Evolutionary conservation across 2,329 filamentous ascomycete genomes (phyloP).

Genomic region (Aureobasidium sp.): DNA sequence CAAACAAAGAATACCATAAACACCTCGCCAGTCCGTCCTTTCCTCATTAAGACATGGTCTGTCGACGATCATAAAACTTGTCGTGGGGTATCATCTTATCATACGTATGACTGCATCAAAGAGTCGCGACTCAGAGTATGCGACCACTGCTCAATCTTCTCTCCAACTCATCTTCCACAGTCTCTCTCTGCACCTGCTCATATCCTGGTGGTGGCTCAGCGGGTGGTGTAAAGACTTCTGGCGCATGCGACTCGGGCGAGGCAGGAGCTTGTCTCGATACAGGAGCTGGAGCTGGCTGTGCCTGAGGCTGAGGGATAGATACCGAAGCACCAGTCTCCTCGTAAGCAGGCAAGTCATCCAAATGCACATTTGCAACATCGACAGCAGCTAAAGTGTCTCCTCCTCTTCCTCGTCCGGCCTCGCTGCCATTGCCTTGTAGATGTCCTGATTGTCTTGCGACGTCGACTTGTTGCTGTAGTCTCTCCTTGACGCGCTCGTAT

Average conservation of each 20-base stretch:
- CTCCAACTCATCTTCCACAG: conserved; percentile 65
- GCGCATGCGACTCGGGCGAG: conserved; percentile 6
- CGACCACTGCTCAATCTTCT: conserved; percentile 25
- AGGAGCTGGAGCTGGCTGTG: conserved; percentile 21
- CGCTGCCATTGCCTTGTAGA: conserved; percentile 32
- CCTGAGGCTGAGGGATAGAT: conserved; percentile 15
- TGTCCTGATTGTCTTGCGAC: conserved; percentile 57
- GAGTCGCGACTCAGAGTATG: background rate
- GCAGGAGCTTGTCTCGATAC: background rate
- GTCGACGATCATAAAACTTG: background rate
- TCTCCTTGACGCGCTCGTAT: conserved; percentile 78
- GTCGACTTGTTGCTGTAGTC: conserved; percentile 71
- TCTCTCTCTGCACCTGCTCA: conserved; percentile 80
- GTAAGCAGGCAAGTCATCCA: conserved; percentile 85
- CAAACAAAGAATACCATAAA: background rate
- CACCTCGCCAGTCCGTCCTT: background rate
- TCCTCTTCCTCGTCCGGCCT: conserved; percentile 25
- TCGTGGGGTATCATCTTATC: conserved; percentile 8
- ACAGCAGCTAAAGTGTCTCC: conserved; percentile 38
- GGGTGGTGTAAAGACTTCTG: conserved; percentile 38
- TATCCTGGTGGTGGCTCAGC: conserved; percentile 83
- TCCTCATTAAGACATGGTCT: background rate
- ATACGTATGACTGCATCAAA: background rate
- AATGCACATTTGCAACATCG: conserved; percentile 56
- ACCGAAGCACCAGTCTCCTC: conserved; percentile 45